These are phyloP conservation scores for maize (Zea mays) DNA, from an alignment of 176 grass and related monocot species.

Conservation along the genomic window DNA sequence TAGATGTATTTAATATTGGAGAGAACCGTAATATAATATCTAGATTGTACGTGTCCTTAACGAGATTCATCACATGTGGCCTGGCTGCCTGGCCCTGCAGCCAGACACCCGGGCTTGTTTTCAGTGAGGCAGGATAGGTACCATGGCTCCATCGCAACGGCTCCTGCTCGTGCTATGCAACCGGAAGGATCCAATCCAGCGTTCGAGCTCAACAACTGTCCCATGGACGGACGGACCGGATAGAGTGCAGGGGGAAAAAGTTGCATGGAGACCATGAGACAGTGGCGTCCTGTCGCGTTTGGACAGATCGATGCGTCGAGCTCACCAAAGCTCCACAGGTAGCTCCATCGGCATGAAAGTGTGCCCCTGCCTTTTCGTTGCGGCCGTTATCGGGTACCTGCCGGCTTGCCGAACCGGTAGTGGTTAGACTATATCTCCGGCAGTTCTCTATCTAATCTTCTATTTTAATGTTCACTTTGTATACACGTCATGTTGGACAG, in stretches of 20 bases:
- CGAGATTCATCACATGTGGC: conserved; percentile 17
- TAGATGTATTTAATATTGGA: too few species aligned
- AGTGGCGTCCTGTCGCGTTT: not conserved
- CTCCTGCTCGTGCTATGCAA: not conserved
- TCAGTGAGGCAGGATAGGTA: not conserved
- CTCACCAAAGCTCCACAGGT: not conserved
- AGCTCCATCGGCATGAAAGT: conserved; percentile 27
- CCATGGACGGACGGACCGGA: not conserved
- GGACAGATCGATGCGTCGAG: not conserved
- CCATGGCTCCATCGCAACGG: not conserved
- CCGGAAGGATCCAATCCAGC: not conserved
- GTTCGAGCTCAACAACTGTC: not conserved
- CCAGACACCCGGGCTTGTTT: not conserved
- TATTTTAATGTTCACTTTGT: too few species aligned
- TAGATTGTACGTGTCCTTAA: too few species aligned
- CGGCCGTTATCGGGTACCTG: too few species aligned
- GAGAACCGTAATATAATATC: too few species aligned
- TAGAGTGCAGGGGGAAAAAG: conserved; percentile 28
- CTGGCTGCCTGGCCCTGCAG: not conserved
- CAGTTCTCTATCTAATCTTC: too few species aligned
- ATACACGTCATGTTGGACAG: too few species aligned
- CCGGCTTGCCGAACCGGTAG: too few species aligned
- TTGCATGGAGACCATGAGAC: conserved; percentile 8
- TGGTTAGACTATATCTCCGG: too few species aligned
- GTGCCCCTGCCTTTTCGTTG: not conserved